Evolutionary conservation across 441 rosid genomes (phyloP), one percentile per base, ranked within the genome.

Genomic region (Kokia cookei): DNA sequence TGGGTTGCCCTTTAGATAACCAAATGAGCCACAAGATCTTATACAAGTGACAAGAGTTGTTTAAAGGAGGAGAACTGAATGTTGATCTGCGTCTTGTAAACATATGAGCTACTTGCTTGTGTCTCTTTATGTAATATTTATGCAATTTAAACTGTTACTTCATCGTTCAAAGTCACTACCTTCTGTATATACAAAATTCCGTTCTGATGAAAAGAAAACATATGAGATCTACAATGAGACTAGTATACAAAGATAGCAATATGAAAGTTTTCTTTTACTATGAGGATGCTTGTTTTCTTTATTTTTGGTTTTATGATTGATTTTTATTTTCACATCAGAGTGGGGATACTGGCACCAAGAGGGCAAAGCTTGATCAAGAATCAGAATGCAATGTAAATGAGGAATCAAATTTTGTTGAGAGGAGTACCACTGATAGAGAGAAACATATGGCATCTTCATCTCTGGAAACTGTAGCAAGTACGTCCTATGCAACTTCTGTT

Each of bases 331-430:
- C 73, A 60, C 50, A n/a, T 54, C 73, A 93, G 99, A 91, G 93
- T 73, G 94, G 90, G 32, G 97, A 96, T 81, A 78, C 84, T 71
- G 80, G 88, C 54, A 79, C 82, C 24, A 96, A 91, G 86, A 91
- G 97, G 84, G 85, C 78, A 2, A 96, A 91, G 84, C 80, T 87
- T 47, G 98, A 91, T 80, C 90, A 86, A 86, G 94, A 86, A 65
- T 74, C 72, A 47, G 88, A 84, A 8, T 78, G 51, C 29, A 76
- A 54, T 32, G 79, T 67, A 8, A 64, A 75, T 47, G 76, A 58
- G 54, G 91, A 84, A 70, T 72, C 81, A 11, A 78, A 76, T 81
- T 70, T 79, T 74, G 80, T 83, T 78, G 92, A 87, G 76, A 85
- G 84, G 83, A 86, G 70, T 78, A 72, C 80, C 48, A 43, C 83